A percentile compares a stretch with the other conserved stretches of the same genome.
phyloP scores from a whole-genome alignment of 441 rosid genomes.

The Erysimum cheiri region DNA sequence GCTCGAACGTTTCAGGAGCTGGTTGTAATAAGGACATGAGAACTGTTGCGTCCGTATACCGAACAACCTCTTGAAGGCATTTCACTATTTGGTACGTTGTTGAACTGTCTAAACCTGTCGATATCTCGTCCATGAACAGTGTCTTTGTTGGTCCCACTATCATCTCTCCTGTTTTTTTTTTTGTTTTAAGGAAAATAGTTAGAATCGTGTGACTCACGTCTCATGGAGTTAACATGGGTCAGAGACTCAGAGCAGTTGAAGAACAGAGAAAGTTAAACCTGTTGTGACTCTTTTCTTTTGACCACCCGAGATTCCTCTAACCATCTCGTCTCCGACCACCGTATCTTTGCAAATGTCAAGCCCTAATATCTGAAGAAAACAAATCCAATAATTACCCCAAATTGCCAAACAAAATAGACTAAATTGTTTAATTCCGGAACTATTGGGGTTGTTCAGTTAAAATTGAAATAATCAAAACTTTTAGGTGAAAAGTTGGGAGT shows the following conservation, averaged over 20 bases:
- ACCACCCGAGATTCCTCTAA: constrained; percentile 90
- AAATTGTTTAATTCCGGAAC: neutral
- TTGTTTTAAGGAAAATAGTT: neutral
- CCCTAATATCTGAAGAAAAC: constrained; percentile 69
- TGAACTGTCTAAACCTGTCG: constrained; percentile 95
- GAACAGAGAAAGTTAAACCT: constrained; percentile 44
- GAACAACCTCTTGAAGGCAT: constrained; percentile 83
- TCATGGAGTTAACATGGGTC: constrained; percentile 21
- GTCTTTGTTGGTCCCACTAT: constrained; percentile 96
- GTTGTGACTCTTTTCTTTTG: constrained; percentile 93
- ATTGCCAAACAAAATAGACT: constrained; percentile 17
- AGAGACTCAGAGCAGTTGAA: neutral
- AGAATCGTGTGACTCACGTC: neutral
- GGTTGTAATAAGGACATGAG: constrained; percentile 90
- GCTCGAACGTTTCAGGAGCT: constrained; percentile 91
- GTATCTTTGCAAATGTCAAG: constrained; percentile 93
- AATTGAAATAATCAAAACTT: neutral
- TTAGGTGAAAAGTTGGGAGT: constrained; percentile 29
- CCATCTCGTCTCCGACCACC: constrained; percentile 87
- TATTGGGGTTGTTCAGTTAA: constrained; percentile 27
- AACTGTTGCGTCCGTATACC: constrained; percentile 76
- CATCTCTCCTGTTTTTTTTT: constrained; percentile 77
- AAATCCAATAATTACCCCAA: neutral
- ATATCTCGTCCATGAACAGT: constrained; percentile 94
- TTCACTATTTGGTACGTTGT: constrained; percentile 90